Evolutionary conservation across 768 basidiomycete genomes (phyloP).

Genomic region (Gautieria morchelliformis): DNA sequence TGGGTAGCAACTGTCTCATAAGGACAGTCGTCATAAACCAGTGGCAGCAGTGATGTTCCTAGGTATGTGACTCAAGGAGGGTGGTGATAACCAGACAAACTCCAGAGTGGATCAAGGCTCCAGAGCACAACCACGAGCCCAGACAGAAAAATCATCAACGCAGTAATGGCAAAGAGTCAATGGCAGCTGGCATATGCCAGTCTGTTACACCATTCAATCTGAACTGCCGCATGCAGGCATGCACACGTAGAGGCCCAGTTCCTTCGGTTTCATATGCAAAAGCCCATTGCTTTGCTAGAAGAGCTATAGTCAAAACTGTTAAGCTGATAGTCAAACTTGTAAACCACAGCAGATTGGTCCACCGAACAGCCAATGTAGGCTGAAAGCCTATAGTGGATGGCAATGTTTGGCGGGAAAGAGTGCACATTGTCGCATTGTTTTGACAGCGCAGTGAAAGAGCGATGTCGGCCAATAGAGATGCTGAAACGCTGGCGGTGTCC

Average conservation of each 20-base stretch:
- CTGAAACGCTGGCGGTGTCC: conserved; percentile 20
- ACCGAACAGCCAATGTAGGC: conserved; percentile 36
- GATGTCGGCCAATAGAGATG: conserved; percentile 19
- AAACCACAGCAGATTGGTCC: conserved; percentile 23
- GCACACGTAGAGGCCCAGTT: not conserved
- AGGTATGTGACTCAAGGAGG: too few relatives aligned
- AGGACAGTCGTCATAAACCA: too few relatives aligned
- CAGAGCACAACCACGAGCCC: too few relatives aligned
- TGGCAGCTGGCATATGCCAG: conserved; percentile 16
- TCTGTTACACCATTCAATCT: conserved; percentile 12
- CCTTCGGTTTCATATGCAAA: conserved; percentile 13
- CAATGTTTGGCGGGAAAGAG: too few relatives aligned
- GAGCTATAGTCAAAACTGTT: conserved; percentile 15
- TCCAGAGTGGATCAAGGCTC: too few relatives aligned
- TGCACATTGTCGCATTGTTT: conserved; percentile 2
- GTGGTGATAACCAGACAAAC: too few relatives aligned
- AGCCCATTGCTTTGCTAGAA: conserved; percentile 22
- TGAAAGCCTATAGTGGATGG: not conserved
- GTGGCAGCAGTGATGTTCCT: too few relatives aligned
- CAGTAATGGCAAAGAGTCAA: conserved; percentile 14
- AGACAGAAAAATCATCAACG: conserved; percentile 16
- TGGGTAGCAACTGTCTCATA: too few relatives aligned
- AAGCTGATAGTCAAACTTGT: conserved; percentile 17
- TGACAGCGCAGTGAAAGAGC: not conserved
- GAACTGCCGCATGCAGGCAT: conserved; percentile 14